These are phyloP conservation scores for Suillus americanus DNA, from an alignment of 768 basidiomycete species.

Conservation along the genomic window DNA sequence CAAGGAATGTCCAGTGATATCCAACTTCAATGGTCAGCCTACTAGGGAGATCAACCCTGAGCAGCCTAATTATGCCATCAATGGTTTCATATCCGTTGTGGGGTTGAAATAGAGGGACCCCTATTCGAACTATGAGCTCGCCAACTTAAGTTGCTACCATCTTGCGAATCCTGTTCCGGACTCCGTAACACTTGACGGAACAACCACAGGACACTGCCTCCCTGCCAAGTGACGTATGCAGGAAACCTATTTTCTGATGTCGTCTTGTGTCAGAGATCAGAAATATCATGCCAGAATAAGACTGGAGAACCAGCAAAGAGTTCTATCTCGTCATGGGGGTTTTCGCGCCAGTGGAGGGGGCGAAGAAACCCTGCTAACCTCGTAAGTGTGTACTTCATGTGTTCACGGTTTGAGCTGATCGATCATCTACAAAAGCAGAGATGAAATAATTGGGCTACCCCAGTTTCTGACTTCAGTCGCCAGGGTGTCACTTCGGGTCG, in stretches of 20 bases:
- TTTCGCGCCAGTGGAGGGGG: slow-evolving; percentile 42
- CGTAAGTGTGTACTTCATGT: neutral
- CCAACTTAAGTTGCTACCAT: slow-evolving; percentile 66
- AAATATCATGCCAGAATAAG: slow-evolving; percentile 63
- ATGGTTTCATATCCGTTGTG: neutral
- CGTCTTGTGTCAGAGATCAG: slow-evolving; percentile 74
- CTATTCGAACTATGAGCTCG: slow-evolving; percentile 64
- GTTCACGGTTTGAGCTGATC: neutral
- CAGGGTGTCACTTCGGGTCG: neutral
- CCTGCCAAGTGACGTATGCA: slow-evolving; percentile 50
- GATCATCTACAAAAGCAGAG: neutral
- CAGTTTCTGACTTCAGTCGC: neutral
- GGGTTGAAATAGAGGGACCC: slow-evolving; percentile 42
- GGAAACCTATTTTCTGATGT: slow-evolving; percentile 66
- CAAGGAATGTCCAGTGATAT: neutral
- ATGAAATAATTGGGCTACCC: neutral
- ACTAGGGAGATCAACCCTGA: neutral
- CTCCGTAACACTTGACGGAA: slow-evolving; percentile 63
- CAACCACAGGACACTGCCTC: slow-evolving; percentile 72
- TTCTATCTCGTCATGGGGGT: slow-evolving; percentile 41
- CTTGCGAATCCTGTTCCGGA: slow-evolving; percentile 54
- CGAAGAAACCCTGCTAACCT: neutral
- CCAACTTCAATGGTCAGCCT: neutral
- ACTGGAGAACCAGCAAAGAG: slow-evolving; percentile 44
- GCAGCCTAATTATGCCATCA: neutral